phyloP scores from a whole-genome alignment of 208 protist genomes.

The Naegleria fowleri region DNA sequence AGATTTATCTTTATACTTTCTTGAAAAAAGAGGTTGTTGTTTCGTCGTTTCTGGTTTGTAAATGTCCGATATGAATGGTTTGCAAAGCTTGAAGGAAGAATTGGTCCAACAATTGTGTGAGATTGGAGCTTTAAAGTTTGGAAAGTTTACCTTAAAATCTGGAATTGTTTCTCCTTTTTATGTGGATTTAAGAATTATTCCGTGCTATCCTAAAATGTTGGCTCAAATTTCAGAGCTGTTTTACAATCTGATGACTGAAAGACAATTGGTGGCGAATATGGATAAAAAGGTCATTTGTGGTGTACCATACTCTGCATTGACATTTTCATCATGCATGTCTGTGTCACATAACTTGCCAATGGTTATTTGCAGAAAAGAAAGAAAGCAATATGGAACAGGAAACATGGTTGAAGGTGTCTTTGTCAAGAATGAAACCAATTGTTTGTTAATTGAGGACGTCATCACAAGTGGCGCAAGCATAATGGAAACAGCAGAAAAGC shows the following conservation, averaged over 20 bases:
- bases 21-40: no score
- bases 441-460: conserved; percentile 87
- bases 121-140: conserved; percentile 75
- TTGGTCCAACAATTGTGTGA: conserved; percentile 33
- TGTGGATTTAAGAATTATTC: conserved; percentile 83
- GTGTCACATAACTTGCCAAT: conserved; percentile 74
- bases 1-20: no score
- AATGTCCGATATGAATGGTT: background rate
- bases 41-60: background rate
- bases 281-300: conserved; percentile 49
- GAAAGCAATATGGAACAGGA: conserved; percentile 87
- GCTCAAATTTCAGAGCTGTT: conserved; percentile 64
- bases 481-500: conserved; percentile 81
- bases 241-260: conserved; percentile 46
- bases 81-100: background rate
- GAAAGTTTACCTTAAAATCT: conserved; percentile 87
- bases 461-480: conserved; percentile 87
- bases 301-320: conserved; percentile 87
- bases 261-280: background rate
- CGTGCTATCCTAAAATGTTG: conserved; percentile 73
- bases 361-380: conserved; percentile 79
- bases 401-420: conserved; percentile 85
- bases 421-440: conserved; percentile 72
- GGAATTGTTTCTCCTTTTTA: conserved; percentile 89
- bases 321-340: conserved; percentile 83